phyloP scores from a whole-genome alignment of 257 asterid species.

The Solanum rostratum region DNA sequence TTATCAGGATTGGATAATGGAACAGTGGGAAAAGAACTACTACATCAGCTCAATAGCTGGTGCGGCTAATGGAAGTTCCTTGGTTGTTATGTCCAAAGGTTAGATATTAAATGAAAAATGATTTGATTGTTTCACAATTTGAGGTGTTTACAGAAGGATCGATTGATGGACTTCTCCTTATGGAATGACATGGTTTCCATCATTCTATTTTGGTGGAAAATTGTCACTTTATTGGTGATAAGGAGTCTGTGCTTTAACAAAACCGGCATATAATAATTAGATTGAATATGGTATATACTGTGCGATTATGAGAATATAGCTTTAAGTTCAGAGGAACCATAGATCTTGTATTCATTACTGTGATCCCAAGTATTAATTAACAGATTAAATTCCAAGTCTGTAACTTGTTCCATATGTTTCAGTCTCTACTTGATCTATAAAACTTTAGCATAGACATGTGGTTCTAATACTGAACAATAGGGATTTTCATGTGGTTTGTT shows the following conservation, averaged over 20 bases:
- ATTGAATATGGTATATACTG: neutral
- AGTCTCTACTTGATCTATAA: neutral
- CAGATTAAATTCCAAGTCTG: neutral
- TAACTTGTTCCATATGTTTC: neutral
- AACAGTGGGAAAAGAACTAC: conserved; percentile 94
- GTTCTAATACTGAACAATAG: neutral
- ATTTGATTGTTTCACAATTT: neutral
- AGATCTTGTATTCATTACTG: neutral
- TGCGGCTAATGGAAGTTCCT: conserved; percentile 76
- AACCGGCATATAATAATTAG: neutral
- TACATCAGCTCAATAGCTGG: conserved; percentile 98
- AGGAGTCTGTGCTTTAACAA: neutral
- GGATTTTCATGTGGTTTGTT: neutral
- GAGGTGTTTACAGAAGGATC: neutral
- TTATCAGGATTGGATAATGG: conserved; percentile 96
- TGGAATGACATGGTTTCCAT: neutral
- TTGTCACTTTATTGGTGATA: neutral
- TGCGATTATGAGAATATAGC: neutral
- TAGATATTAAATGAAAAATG: conserved; percentile 2
- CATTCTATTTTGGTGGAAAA: neutral
- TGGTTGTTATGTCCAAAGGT: conserved; percentile 98
- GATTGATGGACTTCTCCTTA: neutral
- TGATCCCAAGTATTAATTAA: neutral
- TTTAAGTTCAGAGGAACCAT: neutral
- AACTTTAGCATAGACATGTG: neutral